Evolutionary conservation across 139 green algal species (phyloP), one percentile per base, ranked within the genome.

Genomic region (Volvox africanus): DNA sequence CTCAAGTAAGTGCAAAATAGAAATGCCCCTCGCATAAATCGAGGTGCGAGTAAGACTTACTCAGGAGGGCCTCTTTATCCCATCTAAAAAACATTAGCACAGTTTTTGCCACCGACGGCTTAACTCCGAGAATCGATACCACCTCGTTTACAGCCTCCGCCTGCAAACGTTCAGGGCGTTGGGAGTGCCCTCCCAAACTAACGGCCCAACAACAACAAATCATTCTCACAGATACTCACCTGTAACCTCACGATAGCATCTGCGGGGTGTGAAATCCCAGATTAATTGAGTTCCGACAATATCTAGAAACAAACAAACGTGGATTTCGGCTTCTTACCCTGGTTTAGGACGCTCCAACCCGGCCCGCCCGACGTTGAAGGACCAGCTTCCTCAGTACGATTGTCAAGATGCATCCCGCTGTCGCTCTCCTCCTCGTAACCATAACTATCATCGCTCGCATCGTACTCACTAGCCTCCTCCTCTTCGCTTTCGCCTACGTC

Each of bases 81-180:
- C 96, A 98, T 33, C 91, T 92, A 85, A 97, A 97, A 81, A 93
- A 93, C 77, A 97, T 98, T 2, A 98, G 95, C 73, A 98, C 93
- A 2, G 92, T 92, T n/a, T 96, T 93, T 24, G 96, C 95, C 12
- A 91, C 92, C 1, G 92, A 93, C 11, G 83, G 89, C 82, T 76
- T 93, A 88, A 93, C 97, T 44, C 94, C 93, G 67, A 97, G 92
- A 30, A 98, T 96, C n/a, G 77, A 71, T 21, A 92, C 87, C 1
- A 98, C 95, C 2, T 94, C 73, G 0, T 86, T 75, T 24, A 98
- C 92, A 12, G 95, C 95, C 78, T 96, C 87, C 9, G 91, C 90
- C 95, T 97, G 95, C 85, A 83, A 32, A 36, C 1, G 18, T 32
- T 13, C 36, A 35, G 73, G 37, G 36, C 55, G 68, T 16, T 84